These are phyloP conservation scores for Saturnispora quitensis DNA, from an alignment of 805 yeast genomes.

Conservation along the genomic window DNA sequence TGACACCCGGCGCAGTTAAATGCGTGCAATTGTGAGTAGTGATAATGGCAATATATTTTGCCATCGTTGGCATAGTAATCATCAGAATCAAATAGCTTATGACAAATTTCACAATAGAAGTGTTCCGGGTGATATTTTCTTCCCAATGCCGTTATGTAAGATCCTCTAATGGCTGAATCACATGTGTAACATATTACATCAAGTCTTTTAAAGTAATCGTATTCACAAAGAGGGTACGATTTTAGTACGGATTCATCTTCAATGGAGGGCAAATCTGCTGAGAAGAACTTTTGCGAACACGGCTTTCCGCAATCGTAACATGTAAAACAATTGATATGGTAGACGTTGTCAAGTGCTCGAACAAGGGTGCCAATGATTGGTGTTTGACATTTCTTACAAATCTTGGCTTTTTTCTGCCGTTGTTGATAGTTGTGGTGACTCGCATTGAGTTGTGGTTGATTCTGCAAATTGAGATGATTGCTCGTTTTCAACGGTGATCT, in stretches of 20 bases:
- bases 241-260: conserved; percentile 9
- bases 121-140: conserved; percentile 91
- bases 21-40: conserved; percentile 80
- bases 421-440: neutral
- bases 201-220: conserved; percentile 79
- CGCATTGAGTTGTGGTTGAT: neutral
- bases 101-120: conserved; percentile 84
- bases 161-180: conserved; percentile 77
- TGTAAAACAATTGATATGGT: conserved; percentile 79
- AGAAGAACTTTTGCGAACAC: conserved; percentile 84
- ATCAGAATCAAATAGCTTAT: conserved; percentile 82
- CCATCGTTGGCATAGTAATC: conserved; percentile 84
- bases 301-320: conserved; percentile 78
- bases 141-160: conserved; percentile 89
- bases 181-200: conserved; percentile 84
- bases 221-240: conserved; percentile 64
- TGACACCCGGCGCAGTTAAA: conserved; percentile 90
- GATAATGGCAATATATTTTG: conserved; percentile 81
- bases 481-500: neutral
- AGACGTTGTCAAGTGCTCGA: conserved; percentile 70
- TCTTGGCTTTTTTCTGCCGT: conserved; percentile 23
- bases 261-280: conserved; percentile 40
- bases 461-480: neutral
- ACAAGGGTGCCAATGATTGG: conserved; percentile 69
- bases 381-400: conserved; percentile 44